phyloP scores from a whole-genome alignment of 441 rosid species.

The Eruca vesicaria region DNA sequence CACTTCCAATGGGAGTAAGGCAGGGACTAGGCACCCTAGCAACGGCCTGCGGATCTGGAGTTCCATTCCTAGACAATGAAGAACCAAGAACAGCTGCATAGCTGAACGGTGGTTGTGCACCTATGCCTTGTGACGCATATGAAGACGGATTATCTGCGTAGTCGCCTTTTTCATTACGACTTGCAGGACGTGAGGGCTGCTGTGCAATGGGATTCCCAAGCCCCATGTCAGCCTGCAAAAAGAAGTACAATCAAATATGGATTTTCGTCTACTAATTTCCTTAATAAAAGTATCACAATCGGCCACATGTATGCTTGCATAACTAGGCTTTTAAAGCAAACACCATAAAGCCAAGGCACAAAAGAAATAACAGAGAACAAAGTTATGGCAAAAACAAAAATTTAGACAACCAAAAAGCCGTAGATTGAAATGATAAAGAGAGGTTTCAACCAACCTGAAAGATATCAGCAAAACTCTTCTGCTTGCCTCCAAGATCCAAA shows the following conservation, averaged over 20 bases:
- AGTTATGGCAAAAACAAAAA: background rate
- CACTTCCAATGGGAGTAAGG: constrained; percentile 80
- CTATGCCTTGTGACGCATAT: constrained; percentile 43
- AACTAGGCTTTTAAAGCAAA: background rate
- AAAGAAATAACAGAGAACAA: background rate
- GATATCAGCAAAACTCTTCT: constrained; percentile 80
- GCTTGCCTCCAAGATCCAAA: constrained; percentile 70
- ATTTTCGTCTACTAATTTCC: too few relatives aligned
- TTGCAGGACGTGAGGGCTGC: constrained; percentile 80
- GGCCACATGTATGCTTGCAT: background rate
- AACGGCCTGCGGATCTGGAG: constrained; percentile 84
- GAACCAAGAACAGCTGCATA: constrained; percentile 84
- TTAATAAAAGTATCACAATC: too few relatives aligned
- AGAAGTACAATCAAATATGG: constrained; percentile 5
- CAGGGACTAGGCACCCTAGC: constrained; percentile 90
- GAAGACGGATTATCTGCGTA: constrained; percentile 40
- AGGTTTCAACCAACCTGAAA: constrained; percentile 61
- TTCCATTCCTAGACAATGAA: constrained; percentile 74
- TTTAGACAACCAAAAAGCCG: constrained; percentile 48
- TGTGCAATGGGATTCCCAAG: constrained; percentile 41
- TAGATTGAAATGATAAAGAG: constrained; percentile 24
- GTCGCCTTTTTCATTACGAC: constrained; percentile 70
- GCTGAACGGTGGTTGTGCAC: constrained; percentile 54
- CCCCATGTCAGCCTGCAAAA: constrained; percentile 82
- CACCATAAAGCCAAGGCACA: background rate